Evolutionary conservation across 352 stramenopile species (phyloP).

Genomic region (Phytophthora palmivora): DNA sequence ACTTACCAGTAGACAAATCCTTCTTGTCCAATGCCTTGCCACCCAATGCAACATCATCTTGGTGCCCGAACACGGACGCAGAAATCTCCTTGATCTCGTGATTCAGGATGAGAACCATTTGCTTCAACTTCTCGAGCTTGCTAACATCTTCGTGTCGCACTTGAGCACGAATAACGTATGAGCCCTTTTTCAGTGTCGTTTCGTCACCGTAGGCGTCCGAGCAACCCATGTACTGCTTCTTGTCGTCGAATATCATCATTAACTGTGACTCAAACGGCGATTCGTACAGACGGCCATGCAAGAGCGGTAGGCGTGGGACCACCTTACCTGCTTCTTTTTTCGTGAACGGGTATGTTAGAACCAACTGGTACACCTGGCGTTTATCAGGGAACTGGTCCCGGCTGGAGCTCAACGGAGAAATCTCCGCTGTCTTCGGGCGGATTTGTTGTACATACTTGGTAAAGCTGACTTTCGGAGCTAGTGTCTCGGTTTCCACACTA

Average conservation of each 20-base stretch:
- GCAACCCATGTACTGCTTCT: slow-evolving; percentile 91
- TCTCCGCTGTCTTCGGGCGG: slow-evolving; percentile 75
- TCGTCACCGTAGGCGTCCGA: slow-evolving; percentile 88
- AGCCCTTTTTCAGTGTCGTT: slow-evolving; percentile 89
- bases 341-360: slow-evolving; percentile 92
- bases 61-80: slow-evolving; percentile 66
- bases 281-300: slow-evolving; percentile 94
- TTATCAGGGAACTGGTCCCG: slow-evolving; percentile 88
- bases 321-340: slow-evolving; percentile 89
- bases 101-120: slow-evolving; percentile 82
- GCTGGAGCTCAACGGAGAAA: slow-evolving; percentile 76
- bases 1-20: slow-evolving; percentile 55
- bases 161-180: slow-evolving; percentile 74
- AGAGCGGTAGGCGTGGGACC: slow-evolving; percentile 71
- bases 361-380: slow-evolving; percentile 89
- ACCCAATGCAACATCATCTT: slow-evolving; percentile 66
- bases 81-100: slow-evolving; percentile 76
- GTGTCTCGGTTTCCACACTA: slow-evolving; percentile 77
- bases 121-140: slow-evolving; percentile 85
- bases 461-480: slow-evolving; percentile 78
- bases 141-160: slow-evolving; percentile 85
- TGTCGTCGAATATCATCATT: slow-evolving; percentile 94
- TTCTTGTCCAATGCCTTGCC: slow-evolving; percentile 67
- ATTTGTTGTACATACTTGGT: slow-evolving; percentile 88
- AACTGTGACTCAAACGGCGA: slow-evolving; percentile 93